Base-by-base conservation (phyloP, 306 rosid genomes). In the Neltuma alba region DNA sequence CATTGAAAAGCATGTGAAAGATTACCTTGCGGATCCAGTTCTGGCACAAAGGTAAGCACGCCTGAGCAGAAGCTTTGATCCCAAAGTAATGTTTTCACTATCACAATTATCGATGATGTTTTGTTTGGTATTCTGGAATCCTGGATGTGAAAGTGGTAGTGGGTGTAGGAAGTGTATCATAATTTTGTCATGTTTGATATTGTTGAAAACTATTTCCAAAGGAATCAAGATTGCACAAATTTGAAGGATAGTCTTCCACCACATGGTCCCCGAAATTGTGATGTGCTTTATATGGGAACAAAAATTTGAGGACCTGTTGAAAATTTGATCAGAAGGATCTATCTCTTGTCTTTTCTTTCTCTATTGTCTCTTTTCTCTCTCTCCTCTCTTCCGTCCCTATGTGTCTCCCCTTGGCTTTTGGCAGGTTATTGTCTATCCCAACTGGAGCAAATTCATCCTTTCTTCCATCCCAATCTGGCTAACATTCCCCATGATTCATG, bases 11-110 rank as follows among this genome's bases (percentile, higher is more conserved):
- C 80, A 90, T 38, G 82, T 89, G 85, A 90, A 77, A 69, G 91
- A 85, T 77, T 91, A 84, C 84, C 81, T 63, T 57, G 78, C 67
- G 23, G 87, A 89, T 86, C 90, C 92, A 64, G 33, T 82, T 81
- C 89, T 92, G 76, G 89, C 97, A 23, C 87, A 80, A 20, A 89
- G 97, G 99, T 95, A 77, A 85, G 85, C 79, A 42, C 77, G 66
- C 73, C 52, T 77, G 42, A 44, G 38, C 76, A 58, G 77, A 41
- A 75, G 71, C 60, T 75, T 62, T 41, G 76, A 54, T 62, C 80
- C 74, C 48, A 47, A 15, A 70, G 23, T 79, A 41, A 70, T 75
- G 54, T 69, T 72, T 62, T 52, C 36, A 82, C 83, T 71, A 61
- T 71, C 21, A 14, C 63, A 20, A 62, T 77, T 78, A 48, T 70